phyloP scores from a whole-genome alignment of 2,329 filamentous ascomycete genomes.

The Alternaria sp. region DNA sequence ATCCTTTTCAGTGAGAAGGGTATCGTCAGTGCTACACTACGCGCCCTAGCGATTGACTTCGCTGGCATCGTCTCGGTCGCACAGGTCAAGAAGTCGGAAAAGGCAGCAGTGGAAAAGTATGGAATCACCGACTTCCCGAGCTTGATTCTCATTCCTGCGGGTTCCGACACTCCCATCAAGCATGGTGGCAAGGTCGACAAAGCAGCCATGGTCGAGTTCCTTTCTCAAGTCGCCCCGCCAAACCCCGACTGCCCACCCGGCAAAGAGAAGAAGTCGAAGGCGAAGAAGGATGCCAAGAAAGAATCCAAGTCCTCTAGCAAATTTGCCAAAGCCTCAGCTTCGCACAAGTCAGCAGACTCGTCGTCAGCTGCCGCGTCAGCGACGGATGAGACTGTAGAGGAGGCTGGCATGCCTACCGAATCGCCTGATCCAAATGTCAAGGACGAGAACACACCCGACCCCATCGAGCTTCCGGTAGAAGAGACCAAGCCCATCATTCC shows the following conservation, averaged over 20 bases:
- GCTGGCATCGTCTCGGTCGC: slow-evolving; percentile 78
- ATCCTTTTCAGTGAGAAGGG: slow-evolving; percentile 95
- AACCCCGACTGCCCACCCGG: slow-evolving; percentile 75
- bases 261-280: slow-evolving; percentile 53
- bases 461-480: slow-evolving; percentile 60
- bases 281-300: slow-evolving; percentile 54
- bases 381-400: slow-evolving; percentile 58
- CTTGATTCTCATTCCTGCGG: slow-evolving; percentile 78
- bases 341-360: slow-evolving; percentile 58
- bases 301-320: slow-evolving; percentile 55
- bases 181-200: slow-evolving; percentile 89
- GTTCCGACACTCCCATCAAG: slow-evolving; percentile 69
- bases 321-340: slow-evolving; percentile 58
- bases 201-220: slow-evolving; percentile 78
- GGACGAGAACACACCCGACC: slow-evolving; percentile 53
- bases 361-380: slow-evolving; percentile 55
- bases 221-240: slow-evolving; percentile 77
- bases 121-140: slow-evolving; percentile 79
- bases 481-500: slow-evolving; percentile 66
- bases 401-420: slow-evolving; percentile 58
- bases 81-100: slow-evolving; percentile 84
- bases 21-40: slow-evolving; percentile 80
- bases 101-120: slow-evolving; percentile 72
- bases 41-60: slow-evolving; percentile 89
- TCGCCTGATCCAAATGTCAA: slow-evolving; percentile 59